Conservation (phyloP, 768 basidiomycete genomes). For the Amanita rimosa region DNA sequence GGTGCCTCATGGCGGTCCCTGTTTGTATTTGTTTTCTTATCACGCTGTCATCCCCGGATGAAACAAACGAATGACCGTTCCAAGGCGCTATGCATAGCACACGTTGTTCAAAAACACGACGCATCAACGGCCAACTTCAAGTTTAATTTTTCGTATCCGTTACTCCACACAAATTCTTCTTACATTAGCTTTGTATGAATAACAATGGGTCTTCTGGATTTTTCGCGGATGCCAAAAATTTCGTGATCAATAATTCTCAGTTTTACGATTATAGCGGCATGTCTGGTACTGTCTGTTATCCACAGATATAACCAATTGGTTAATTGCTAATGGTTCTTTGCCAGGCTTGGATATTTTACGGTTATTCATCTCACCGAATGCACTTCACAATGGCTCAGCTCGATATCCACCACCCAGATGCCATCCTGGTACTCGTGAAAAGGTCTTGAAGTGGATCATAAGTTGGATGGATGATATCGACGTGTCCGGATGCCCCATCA, state of each 20-base stretch:
- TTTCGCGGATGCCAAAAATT: neutral
- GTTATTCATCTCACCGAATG: neutral
- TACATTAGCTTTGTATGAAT: neutral
- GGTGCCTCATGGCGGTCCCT: no score
- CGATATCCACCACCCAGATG: neutral
- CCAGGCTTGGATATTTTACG: neutral
- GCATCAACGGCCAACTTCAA: no score
- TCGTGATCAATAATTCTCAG: neutral
- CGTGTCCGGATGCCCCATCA: neutral
- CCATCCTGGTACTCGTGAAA: conserved; percentile 1
- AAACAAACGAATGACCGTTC: no score
- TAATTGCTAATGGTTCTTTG: neutral
- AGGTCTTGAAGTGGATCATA: neutral
- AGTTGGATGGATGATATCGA: neutral
- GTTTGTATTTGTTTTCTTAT: no score
- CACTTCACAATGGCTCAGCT: neutral
- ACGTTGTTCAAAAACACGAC: no score
- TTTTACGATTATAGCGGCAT: neutral
- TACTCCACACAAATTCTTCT: neutral
- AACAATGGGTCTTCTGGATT: neutral
- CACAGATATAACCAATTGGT: no score
- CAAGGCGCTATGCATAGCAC: no score
- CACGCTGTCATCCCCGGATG: no score
- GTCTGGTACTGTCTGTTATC: neutral
- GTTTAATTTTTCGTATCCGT: neutral